These are phyloP conservation scores for Tagetes erecta DNA, from an alignment of 129 eudicot genomes.

Conservation along the genomic window DNA sequence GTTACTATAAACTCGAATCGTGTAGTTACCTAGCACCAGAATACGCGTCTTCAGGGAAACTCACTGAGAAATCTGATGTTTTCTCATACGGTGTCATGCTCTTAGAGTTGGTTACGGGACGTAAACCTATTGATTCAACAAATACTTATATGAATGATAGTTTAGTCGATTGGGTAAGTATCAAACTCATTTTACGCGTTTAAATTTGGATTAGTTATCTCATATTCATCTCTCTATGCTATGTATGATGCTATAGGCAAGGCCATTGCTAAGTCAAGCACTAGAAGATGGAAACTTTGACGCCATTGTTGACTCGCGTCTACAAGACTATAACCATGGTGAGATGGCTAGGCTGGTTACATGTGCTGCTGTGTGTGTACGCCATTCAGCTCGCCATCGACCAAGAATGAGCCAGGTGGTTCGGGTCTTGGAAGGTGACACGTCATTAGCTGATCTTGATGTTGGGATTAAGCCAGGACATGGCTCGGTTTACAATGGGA, in stretches of 20 bases:
- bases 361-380: constrained; percentile 94
- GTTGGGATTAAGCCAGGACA: constrained; percentile 90
- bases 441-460: constrained; percentile 74
- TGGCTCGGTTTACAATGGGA: constrained; percentile 60
- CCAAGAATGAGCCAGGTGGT: constrained; percentile 99
- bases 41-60: constrained; percentile 89
- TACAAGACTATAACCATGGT: constrained; percentile 51
- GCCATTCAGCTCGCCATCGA: constrained; percentile 86
- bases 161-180: constrained; percentile 93
- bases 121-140: constrained; percentile 65
- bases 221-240: too few relatives aligned
- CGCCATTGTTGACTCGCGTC: constrained; percentile 58
- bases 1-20: neutral
- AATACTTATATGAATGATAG: constrained; percentile 75
- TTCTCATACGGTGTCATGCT: constrained; percentile 96
- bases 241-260: constrained; percentile 55
- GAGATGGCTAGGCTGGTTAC: constrained; percentile 88
- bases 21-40: constrained; percentile 94
- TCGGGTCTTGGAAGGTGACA: constrained; percentile 86
- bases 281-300: constrained; percentile 79
- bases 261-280: constrained; percentile 85
- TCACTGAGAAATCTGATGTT: constrained; percentile 80
- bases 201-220: neutral
- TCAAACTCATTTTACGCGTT: neutral
- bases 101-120: constrained; percentile 86